These are phyloP conservation scores for Phytophthora agathidicida DNA, from an alignment of 352 stramenopile species.

Conservation along the genomic window DNA sequence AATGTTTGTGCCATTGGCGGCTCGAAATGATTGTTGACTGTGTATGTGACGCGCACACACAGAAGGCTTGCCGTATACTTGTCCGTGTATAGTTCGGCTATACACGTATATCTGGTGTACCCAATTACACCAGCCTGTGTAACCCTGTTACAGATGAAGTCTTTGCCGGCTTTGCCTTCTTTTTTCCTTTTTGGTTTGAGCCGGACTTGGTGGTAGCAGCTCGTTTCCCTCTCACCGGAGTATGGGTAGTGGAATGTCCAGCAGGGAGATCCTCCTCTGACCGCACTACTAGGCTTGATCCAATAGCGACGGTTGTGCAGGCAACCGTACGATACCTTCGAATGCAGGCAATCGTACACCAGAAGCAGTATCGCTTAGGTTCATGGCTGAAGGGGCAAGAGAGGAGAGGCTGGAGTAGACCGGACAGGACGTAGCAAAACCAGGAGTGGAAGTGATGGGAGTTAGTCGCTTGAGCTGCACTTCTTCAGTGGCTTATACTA, in stretches of 20 bases:
- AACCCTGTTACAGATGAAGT: too few species aligned
- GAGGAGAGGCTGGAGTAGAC: too few species aligned
- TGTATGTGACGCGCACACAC: too few species aligned
- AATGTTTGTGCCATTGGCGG: too few species aligned
- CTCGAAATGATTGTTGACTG: too few species aligned
- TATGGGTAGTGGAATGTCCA: neutral
- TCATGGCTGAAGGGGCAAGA: neutral
- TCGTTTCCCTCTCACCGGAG: neutral
- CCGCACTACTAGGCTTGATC: neutral
- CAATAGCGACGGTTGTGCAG: neutral
- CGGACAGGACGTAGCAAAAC: neutral
- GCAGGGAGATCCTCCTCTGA: neutral
- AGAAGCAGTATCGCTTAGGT: neutral
- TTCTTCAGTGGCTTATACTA: neutral
- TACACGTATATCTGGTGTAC: too few species aligned
- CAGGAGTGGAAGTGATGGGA: neutral
- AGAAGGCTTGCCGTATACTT: too few species aligned
- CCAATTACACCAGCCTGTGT: too few species aligned
- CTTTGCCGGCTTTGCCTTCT: neutral
- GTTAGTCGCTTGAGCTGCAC: neutral
- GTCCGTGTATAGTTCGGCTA: too few species aligned
- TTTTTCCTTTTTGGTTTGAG: neutral
- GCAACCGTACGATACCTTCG: neutral
- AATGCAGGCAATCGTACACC: neutral
- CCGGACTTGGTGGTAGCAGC: neutral